Conservation (phyloP, 257 asterid species). For the Solanum raphanifolium region DNA sequence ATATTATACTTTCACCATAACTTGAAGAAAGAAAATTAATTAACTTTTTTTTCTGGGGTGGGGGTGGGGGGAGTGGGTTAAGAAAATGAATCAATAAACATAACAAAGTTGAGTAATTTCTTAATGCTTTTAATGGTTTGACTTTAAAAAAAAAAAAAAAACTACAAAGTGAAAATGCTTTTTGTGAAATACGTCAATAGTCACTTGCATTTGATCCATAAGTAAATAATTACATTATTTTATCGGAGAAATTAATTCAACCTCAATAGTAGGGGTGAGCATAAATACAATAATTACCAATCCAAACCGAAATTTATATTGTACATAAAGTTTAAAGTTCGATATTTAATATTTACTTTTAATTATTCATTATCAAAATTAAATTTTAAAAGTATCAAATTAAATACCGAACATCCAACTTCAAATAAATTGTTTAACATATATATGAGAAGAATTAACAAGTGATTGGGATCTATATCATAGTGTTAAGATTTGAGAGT, state of each 20-base stretch:
- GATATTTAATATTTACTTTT: neutral
- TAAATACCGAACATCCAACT: neutral
- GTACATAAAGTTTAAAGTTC: neutral
- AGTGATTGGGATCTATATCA: neutral
- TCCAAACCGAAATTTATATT: accelerated
- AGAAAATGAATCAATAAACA: neutral
- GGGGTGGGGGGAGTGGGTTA: neutral
- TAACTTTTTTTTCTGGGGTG: no score
- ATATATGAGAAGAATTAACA: neutral
- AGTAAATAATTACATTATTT: neutral
- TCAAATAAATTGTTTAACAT: neutral
- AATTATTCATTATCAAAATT: neutral
- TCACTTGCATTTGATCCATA: neutral
- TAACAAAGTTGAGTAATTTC: neutral
- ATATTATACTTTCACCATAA: neutral
- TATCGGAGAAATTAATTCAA: neutral
- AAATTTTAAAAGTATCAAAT: accelerated
- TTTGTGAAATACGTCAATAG: neutral
- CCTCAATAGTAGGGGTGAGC: neutral
- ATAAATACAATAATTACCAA: neutral
- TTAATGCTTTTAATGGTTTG: neutral
- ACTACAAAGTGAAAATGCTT: neutral
- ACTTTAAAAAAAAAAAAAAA: neutral
- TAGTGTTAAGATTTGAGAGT: neutral
- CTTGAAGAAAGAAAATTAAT: neutral